Percentiles rank a stretch among this genome's conserved stretches.
phyloP scores from a whole-genome alignment of 2,329 filamentous ascomycete genomes.

The Exophiala alcalophila region DNA sequence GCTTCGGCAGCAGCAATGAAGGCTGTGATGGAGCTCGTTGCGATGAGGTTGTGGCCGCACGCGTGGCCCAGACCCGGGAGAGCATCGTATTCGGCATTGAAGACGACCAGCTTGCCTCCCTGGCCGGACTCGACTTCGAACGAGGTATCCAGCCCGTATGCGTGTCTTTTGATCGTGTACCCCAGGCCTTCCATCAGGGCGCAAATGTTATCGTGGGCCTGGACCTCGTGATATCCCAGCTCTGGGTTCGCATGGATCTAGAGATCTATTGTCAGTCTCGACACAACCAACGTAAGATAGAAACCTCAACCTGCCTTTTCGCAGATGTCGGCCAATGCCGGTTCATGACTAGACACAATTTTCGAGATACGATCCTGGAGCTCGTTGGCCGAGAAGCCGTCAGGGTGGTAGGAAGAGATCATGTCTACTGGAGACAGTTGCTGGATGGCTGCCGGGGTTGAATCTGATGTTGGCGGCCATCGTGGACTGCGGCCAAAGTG shows the following conservation, averaged over 20 bases:
- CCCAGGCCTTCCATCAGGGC: conserved; percentile 45
- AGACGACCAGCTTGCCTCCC: conserved; percentile 38
- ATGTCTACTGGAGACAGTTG: no score
- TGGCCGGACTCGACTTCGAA: conserved; percentile 49
- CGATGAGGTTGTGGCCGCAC: conserved; percentile 43
- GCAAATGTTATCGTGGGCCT: conserved; percentile 52
- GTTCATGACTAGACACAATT: conserved; percentile 2
- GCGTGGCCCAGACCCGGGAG: conserved; percentile 41
- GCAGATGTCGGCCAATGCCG: conserved; percentile 10
- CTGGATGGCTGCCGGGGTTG: no score
- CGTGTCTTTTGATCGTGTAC: conserved; percentile 48
- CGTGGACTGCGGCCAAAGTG: no score
- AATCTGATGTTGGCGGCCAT: no score
- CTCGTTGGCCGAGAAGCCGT: neutral
- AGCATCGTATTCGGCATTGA: conserved; percentile 46
- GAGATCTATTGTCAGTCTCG: no score
- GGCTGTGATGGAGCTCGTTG: conserved; percentile 38
- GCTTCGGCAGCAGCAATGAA: conserved; percentile 37
- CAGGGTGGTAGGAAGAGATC: neutral
- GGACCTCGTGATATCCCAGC: conserved; percentile 51
- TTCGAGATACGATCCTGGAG: conserved; percentile 7
- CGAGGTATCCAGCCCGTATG: conserved; percentile 52
- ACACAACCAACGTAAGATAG: neutral
- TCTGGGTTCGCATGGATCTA: conserved; percentile 51
- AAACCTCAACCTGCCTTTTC: conserved; percentile 11